Evolutionary conservation across 2,329 filamentous ascomycete species (phyloP), one percentile per base, ranked within the genome.

Genomic region (Aspergillus persii): DNA sequence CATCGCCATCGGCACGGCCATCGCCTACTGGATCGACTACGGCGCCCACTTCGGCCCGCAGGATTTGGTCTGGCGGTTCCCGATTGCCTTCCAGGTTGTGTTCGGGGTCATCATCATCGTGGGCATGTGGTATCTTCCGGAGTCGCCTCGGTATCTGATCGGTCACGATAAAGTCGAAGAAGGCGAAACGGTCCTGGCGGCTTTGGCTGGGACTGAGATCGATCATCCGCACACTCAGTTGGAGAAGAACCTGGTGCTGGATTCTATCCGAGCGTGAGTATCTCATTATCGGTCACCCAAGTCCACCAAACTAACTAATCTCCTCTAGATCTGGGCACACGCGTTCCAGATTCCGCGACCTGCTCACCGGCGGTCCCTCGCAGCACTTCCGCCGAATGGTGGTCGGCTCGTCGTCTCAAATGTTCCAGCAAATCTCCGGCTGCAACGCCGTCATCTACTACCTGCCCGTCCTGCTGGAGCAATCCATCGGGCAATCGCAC

Each of bases 11-110:
- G 61, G 64, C 26, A 65, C 63, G 5, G 39, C 41, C 12, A 61
- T 66, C 31, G 61, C 62, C 3, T 66, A 65, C 41, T 66, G 63
- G 62, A 63, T 66, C 18, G 63, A 65, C 52, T 66, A 59, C 33
- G 61, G 63, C 36, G 56, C 56, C n/a, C 60, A 52, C 50, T 64
- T 57, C 9, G 51, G 58, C 9, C 58, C 56, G 8, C 54, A 50
- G 11, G 56, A 63, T 30, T 26, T 63, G 6, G 60, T 61, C 44
- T 65, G 64, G 62, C 59, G 62, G 15, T 65, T 65, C 53, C 61
- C 61, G 7, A 66, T 63, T 31, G 62, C 64, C 2, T 66, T 66
- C 48, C 62, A 63, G 50, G 53, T 65, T 4, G 27, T 61, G 12
- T 65, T 65, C 23, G 61, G 62, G 12, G n/a, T 65, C 8, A 50